A percentile compares a stretch with the other conserved stretches of the same genome.
phyloP scores from a whole-genome alignment of 2,329 filamentous ascomycete genomes.

The Clonostachys byssicola region DNA sequence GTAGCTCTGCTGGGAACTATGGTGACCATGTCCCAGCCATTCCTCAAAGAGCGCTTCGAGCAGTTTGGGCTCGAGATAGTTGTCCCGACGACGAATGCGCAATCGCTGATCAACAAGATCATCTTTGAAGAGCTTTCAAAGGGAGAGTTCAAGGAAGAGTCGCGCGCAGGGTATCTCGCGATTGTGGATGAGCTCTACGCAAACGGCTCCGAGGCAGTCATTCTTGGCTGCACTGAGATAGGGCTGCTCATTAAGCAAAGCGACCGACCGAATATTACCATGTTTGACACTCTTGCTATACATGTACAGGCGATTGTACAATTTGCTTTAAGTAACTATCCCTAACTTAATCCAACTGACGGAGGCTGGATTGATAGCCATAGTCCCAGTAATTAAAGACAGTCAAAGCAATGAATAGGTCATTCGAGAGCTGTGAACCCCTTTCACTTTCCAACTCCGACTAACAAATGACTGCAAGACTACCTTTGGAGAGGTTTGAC shows the following conservation, averaged over 20 bases:
- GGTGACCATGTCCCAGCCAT: constrained; percentile 16
- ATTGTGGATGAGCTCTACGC: constrained; percentile 3
- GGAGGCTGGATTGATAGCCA: no score
- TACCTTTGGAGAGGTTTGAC: no score
- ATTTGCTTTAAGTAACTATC: constrained; percentile 6
- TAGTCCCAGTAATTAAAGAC: no score
- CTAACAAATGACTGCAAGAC: no score
- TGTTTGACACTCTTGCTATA: constrained; percentile 15
- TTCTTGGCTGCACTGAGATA: constrained; percentile 17
- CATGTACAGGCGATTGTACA: constrained; percentile 14
- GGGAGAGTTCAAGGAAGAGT: constrained; percentile 6
- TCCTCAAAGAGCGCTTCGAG: constrained; percentile 9
- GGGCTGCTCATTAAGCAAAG: constrained; percentile 8
- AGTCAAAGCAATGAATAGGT: no score
- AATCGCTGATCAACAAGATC: constrained; percentile 7
- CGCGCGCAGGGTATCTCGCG: not conserved
- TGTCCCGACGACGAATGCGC: constrained; percentile 1
- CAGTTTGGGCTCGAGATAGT: constrained; percentile 8
- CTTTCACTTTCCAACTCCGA: no score
- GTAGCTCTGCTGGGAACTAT: constrained; percentile 12
- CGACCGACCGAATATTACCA: constrained; percentile 4
- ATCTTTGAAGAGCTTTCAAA: constrained; percentile 15
- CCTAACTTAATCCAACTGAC: no score
- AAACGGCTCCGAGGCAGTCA: constrained; percentile 8
- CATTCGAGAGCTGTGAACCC: no score